Conservation (phyloP, 495 filamentous ascomycete genomes). For the Aspergillus panamensis region DNA sequence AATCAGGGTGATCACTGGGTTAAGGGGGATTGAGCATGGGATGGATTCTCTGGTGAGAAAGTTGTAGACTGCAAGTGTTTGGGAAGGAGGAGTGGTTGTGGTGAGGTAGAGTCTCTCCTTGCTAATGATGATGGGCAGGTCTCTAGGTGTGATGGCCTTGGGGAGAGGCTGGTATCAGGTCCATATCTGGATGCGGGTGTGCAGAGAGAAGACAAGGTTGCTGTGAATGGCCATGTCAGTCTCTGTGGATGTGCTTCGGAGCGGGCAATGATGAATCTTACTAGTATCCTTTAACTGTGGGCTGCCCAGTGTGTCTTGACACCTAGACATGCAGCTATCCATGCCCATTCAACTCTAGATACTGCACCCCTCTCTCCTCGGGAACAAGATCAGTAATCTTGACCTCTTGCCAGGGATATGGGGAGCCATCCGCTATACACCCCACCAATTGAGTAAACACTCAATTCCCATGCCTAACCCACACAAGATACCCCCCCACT, state of each 20-base stretch:
- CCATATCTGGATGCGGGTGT: background rate
- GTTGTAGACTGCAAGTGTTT: background rate
- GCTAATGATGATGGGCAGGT: background rate
- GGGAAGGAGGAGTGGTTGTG: background rate
- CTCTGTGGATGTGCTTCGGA: too few species aligned
- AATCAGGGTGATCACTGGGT: background rate
- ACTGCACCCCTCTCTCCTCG: background rate
- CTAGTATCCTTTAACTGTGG: too few species aligned
- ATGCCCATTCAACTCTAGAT: background rate
- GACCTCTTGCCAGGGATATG: background rate
- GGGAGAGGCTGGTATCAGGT: background rate
- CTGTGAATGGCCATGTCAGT: too few species aligned
- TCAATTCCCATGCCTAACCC: background rate
- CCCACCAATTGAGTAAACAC: background rate
- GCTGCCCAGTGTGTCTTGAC: too few species aligned
- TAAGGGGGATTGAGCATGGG: background rate
- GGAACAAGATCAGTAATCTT: background rate
- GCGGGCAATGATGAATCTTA: too few species aligned
- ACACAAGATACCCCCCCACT: background rate
- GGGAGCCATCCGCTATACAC: background rate
- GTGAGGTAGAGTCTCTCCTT: background rate
- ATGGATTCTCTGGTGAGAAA: background rate
- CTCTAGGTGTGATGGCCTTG: background rate
- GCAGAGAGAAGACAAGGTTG: background rate
- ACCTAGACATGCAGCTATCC: background rate